Evolutionary conservation across 768 basidiomycete genomes (phyloP).

Genomic region (Agaricus subrufescens): DNA sequence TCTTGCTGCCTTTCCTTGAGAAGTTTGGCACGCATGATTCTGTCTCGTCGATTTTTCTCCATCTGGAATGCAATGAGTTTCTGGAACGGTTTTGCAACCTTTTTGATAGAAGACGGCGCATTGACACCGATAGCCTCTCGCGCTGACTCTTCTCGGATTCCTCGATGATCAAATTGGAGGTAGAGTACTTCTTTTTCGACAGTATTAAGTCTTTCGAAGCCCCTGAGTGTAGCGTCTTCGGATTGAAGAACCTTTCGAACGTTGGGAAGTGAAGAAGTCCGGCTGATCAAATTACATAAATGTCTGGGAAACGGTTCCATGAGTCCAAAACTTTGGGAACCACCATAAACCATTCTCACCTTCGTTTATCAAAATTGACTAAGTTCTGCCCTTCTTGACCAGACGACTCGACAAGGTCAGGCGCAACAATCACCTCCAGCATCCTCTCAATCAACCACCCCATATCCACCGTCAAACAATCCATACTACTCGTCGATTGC

Average conservation of each 20-base stretch:
- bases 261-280: conserved; percentile 40
- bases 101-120: conserved; percentile 46
- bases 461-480: conserved; percentile 65
- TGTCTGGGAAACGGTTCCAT: conserved; percentile 39
- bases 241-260: conserved; percentile 40
- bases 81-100: conserved; percentile 61
- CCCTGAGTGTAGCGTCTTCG: conserved; percentile 56
- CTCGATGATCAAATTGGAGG: conserved; percentile 65
- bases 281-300: conserved; percentile 59
- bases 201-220: conserved; percentile 71
- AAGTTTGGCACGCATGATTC: conserved; percentile 59
- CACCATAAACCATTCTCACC: conserved; percentile 34
- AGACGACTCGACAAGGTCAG: conserved; percentile 59
- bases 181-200: conserved; percentile 65
- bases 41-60: conserved; percentile 81
- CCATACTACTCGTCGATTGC: conserved; percentile 38
- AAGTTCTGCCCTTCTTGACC: conserved; percentile 52
- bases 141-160: conserved; percentile 71
- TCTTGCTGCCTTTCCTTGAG: conserved; percentile 75
- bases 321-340: neutral
- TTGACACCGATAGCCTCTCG: conserved; percentile 48
- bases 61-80: conserved; percentile 58
- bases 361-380: conserved; percentile 79
- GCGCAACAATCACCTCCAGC: conserved; percentile 71
- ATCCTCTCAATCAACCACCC: conserved; percentile 83